A percentile compares a stretch with the other conserved stretches of the same genome.
Conservation (phyloP, 2,329 filamentous ascomycete species). For the Trichoderma pleuroti region DNA sequence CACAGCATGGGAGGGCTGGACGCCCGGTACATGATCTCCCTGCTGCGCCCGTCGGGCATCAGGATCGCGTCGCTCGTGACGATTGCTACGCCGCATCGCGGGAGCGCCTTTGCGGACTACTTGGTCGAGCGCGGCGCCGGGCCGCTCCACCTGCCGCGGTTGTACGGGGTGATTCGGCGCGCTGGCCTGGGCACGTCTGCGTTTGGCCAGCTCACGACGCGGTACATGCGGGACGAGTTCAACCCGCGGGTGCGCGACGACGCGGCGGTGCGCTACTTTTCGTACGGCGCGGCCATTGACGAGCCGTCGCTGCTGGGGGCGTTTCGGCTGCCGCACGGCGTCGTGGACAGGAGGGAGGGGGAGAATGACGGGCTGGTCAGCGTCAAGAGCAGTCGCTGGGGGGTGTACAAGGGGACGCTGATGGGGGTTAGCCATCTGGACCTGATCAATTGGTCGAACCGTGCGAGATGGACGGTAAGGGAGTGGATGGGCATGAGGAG, state of each 20-base stretch:
- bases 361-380: constrained; percentile 67
- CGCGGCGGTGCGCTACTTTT: constrained; percentile 55
- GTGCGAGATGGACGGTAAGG: constrained; percentile 53
- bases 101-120: constrained; percentile 54
- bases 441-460: constrained; percentile 66
- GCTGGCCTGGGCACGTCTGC: constrained; percentile 56
- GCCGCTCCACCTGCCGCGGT: constrained; percentile 49
- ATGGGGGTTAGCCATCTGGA: constrained; percentile 61
- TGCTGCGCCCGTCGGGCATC: constrained; percentile 45
- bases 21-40: constrained; percentile 62
- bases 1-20: constrained; percentile 68
- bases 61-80: constrained; percentile 52
- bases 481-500: constrained; percentile 50
- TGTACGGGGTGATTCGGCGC: constrained; percentile 48
- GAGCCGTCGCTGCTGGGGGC: constrained; percentile 59
- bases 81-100: constrained; percentile 53
- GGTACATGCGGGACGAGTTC: constrained; percentile 57
- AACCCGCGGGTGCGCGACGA: constrained; percentile 56
- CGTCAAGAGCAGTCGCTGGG: constrained; percentile 59
- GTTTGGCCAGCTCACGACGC: constrained; percentile 57
- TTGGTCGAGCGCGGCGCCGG: constrained; percentile 44
- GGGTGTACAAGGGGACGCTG: constrained; percentile 61
- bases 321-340: constrained; percentile 50
- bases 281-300: constrained; percentile 54
- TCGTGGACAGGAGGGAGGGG: constrained; percentile 52